Base-by-base conservation (phyloP, 805 yeast species). In the Starmera quercuum region DNA sequence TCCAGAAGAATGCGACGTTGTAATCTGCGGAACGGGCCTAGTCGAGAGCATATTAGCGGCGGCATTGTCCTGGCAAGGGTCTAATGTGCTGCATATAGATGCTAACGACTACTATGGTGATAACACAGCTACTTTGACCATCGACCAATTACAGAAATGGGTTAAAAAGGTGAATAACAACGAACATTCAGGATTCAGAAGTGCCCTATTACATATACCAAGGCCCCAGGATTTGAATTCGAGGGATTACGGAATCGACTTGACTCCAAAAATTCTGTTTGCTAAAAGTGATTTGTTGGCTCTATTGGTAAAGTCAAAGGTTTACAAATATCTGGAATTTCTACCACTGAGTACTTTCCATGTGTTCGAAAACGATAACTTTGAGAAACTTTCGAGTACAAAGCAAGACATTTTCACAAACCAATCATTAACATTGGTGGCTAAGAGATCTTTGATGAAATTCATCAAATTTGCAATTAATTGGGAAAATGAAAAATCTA, bases 61-160 rank as follows among this genome's bases (percentile, higher is more conserved):
- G 10, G 90, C 97, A 0, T 66, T 92, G 30, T 82, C 97, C 10
- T 92, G 98, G 97, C 95, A 86, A 48, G 98, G 98, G n/a, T 77
- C 92, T n/a, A 77, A 72, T 43, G 97, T 92, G 7, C 63, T 92
- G 29, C 98, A 92, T 53, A 75, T 92, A 20, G 98, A 92, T 56
- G 66, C 77, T 28, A 82, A 87, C 51, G 69, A 75, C 20, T 80
- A 84, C 54, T 92, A 92, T 50, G 98, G 98, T 15, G 97, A 88
- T 54, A 71, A 81, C 23, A 71, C 80, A 32, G 87, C 97, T 6
- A 83, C 95, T 3, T 61, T 92, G 33, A 83, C 95, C 15, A 73
- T 87, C 31, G 95, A 86, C 44, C 95, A 92, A 58, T 58, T 87
- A 41, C 79, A 78, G 51, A 67, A 73, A 29, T 90, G 97, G 97